Evolutionary conservation across 495 filamentous ascomycete genomes (phyloP).

Genomic region (Endocarpon pusillum): DNA sequence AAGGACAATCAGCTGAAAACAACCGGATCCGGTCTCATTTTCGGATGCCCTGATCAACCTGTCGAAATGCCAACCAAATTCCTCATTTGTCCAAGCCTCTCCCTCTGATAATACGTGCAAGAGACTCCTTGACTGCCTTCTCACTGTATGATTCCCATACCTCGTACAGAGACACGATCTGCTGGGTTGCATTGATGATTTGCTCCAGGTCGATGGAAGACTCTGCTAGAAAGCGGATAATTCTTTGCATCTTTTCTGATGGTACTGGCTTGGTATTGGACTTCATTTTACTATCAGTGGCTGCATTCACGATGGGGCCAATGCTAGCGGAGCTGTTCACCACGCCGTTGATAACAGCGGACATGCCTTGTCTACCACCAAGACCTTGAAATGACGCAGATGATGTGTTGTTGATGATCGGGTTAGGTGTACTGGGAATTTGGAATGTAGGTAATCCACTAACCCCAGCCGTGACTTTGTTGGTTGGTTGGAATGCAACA

Average conservation of each 20-base stretch:
- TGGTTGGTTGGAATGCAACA: conserved; percentile 18
- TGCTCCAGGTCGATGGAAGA: conserved; percentile 83
- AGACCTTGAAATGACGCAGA: too few relatives aligned
- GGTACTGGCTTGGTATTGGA: neutral
- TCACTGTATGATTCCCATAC: conserved; percentile 79
- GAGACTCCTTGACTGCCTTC: conserved; percentile 58
- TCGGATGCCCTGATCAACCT: conserved; percentile 6
- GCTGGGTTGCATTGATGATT: conserved; percentile 85
- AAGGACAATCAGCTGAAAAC: too few relatives aligned
- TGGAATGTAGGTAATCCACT: conserved; percentile 20
- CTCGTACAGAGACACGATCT: conserved; percentile 89
- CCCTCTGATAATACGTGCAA: conserved; percentile 70
- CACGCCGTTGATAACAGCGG: too few relatives aligned
- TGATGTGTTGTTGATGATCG: too few relatives aligned
- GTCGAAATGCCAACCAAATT: neutral
- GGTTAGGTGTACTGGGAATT: conserved; percentile 7
- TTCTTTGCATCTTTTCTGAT: conserved; percentile 43
- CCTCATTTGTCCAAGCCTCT: conserved; percentile 59
- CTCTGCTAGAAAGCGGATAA: conserved; percentile 77
- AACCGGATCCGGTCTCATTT: too few relatives aligned
- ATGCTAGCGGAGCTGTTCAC: too few relatives aligned
- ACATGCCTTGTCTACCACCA: neutral
- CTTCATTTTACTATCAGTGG: neutral
- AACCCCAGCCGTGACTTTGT: conserved; percentile 14
- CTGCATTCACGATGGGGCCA: too few relatives aligned